phyloP scores from a whole-genome alignment of 805 yeast species.

The Starmerella etchellsii region DNA sequence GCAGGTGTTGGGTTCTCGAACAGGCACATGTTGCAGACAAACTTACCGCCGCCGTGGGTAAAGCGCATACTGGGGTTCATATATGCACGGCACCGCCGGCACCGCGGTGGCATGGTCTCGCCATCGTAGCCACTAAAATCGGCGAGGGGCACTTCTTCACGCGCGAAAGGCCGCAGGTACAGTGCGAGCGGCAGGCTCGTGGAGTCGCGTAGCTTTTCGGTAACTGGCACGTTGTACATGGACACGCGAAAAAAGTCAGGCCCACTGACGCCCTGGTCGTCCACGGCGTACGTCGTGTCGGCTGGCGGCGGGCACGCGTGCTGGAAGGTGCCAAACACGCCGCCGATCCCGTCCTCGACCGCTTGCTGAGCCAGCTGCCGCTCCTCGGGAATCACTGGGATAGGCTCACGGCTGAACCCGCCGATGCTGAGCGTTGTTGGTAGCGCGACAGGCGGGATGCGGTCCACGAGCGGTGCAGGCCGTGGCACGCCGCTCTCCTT shows the following conservation, averaged over 20 bases:
- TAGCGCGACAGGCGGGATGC: conserved; percentile 7
- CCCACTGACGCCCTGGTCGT: conserved; percentile 76
- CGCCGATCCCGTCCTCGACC: conserved; percentile 28
- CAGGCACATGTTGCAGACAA: conserved; percentile 78
- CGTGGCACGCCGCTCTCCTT: neutral
- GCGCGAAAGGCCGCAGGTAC: conserved; percentile 75
- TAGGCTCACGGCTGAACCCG: conserved; percentile 14
- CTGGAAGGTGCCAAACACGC: conserved; percentile 55
- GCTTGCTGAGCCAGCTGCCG: conserved; percentile 19
- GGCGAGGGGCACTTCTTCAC: conserved; percentile 51
- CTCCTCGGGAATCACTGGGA: conserved; percentile 22
- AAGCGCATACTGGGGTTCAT: conserved; percentile 72
- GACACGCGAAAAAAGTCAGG: conserved; percentile 69
- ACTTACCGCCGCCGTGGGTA: conserved; percentile 43
- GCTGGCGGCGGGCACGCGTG: conserved; percentile 76
- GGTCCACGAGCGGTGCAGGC: conserved; percentile 4
- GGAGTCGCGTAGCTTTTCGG: conserved; percentile 52
- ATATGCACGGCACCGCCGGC: conserved; percentile 84
- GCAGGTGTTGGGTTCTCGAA: conserved; percentile 56
- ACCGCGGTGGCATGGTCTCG: conserved; percentile 51
- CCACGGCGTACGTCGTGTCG: conserved; percentile 51
- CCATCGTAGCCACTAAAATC: conserved; percentile 40
- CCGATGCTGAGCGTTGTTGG: conserved; percentile 15
- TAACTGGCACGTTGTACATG: conserved; percentile 69
- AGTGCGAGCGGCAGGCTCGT: conserved; percentile 74